Conservation (phyloP, 2,329 filamentous ascomycete genomes). For the Zymoseptoria crescenta region DNA sequence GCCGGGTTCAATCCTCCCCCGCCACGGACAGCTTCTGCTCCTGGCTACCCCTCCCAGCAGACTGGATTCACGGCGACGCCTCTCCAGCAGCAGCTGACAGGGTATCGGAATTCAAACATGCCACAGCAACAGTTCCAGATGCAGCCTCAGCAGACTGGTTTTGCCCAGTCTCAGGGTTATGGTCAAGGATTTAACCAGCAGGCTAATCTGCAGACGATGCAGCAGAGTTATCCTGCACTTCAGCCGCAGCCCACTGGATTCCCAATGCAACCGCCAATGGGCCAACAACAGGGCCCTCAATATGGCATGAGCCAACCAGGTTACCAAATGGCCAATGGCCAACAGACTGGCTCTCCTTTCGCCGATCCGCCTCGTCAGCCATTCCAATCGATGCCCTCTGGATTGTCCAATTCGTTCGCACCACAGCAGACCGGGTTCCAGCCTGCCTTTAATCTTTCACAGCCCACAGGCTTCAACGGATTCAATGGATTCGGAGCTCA, state of each 20-base stretch:
- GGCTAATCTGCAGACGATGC: constrained; percentile 25
- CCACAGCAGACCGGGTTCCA: constrained; percentile 39
- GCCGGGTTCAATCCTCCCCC: constrained; percentile 63
- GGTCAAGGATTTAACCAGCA: constrained; percentile 31
- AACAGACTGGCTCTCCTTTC: constrained; percentile 44
- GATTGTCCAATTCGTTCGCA: constrained; percentile 28
- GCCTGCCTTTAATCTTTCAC: constrained; percentile 34
- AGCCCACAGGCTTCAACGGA: constrained; percentile 32
- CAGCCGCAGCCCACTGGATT: constrained; percentile 53
- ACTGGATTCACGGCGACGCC: constrained; percentile 63
- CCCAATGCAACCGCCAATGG: constrained; percentile 16
- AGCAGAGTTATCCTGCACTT: constrained; percentile 26
- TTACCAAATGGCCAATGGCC: constrained; percentile 42
- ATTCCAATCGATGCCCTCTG: constrained; percentile 32
- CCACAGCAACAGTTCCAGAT: constrained; percentile 32
- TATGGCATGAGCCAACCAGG: constrained; percentile 23
- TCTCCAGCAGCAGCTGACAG: constrained; percentile 78
- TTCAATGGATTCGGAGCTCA: constrained; percentile 40
- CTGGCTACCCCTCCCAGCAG: constrained; percentile 57
- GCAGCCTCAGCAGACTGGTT: constrained; percentile 33
- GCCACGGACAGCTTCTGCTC: constrained; percentile 75
- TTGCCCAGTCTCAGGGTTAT: constrained; percentile 18
- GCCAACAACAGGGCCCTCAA: constrained; percentile 11
- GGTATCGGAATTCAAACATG: constrained; percentile 44
- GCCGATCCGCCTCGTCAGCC: constrained; percentile 47